Evolutionary conservation across 1,284 basidiomycete genomes (phyloP).

Genomic region (Malassezia yamatoensis): DNA sequence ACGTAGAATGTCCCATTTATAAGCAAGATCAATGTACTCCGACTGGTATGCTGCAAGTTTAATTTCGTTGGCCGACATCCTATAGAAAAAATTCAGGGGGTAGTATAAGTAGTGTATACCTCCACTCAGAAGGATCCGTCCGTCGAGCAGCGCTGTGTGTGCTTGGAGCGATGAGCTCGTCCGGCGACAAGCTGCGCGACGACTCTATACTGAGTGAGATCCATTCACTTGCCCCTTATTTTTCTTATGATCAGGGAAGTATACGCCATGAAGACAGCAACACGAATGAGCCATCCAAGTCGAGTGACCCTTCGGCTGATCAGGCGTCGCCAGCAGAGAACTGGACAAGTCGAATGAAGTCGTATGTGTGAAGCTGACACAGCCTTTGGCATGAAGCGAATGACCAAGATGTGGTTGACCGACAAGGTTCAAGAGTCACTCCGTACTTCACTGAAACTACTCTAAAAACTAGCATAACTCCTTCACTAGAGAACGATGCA

Average conservation of each 20-base stretch:
- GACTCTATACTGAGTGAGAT: constrained; percentile 15
- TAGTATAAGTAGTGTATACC: no score
- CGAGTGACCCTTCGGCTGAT: not conserved
- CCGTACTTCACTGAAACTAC: constrained; percentile 19
- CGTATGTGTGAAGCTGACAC: constrained; percentile 1
- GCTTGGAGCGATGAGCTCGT: not conserved
- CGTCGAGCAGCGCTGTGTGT: not conserved
- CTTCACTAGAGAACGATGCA: constrained; percentile 15
- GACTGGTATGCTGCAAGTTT: constrained; percentile 32
- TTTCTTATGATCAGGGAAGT: constrained; percentile 11
- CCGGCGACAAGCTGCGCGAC: not conserved
- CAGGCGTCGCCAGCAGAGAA: not conserved
- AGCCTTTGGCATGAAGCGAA: constrained; percentile 20
- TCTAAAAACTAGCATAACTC: not conserved
- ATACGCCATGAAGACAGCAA: not conserved
- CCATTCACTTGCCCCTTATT: constrained; percentile 16
- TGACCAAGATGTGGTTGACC: constrained; percentile 32
- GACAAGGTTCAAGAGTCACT: constrained; percentile 26
- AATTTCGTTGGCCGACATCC: constrained; percentile 15
- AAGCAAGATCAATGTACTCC: constrained; percentile 40
- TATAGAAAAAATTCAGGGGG: not conserved
- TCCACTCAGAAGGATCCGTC: no score
- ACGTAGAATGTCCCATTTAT: constrained; percentile 34
- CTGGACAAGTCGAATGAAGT: constrained; percentile 3
- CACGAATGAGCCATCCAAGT: not conserved